Percentiles rank a stretch among this genome's conserved stretches.
These are phyloP conservation scores for Ceratocystis eucalypticola DNA, from an alignment of 2,329 filamentous ascomycete species.

Conservation along the genomic window DNA sequence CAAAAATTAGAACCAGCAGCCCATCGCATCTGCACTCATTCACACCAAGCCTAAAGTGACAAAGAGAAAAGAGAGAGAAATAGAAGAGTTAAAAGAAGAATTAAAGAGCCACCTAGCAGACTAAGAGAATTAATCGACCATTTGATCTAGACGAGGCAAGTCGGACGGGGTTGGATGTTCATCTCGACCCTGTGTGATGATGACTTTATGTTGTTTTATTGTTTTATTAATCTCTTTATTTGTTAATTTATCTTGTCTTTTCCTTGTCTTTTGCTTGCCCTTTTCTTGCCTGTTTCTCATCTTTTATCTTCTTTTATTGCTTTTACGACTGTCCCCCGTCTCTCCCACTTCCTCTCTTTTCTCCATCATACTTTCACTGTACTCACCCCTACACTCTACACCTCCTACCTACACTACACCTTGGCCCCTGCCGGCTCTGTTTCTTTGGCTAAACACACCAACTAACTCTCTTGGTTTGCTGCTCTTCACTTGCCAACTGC, in stretches of 20 bases:
- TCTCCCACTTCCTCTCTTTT: not conserved
- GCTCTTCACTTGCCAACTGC: not conserved
- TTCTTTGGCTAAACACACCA: not conserved
- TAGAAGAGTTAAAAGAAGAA: not conserved
- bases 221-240: too few relatives aligned
- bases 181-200: not conserved
- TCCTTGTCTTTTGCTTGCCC: too few relatives aligned
- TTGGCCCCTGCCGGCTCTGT: not conserved
- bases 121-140: not conserved
- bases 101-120: not conserved
- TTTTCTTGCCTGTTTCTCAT: too few relatives aligned
- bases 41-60: not conserved
- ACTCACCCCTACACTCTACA: not conserved
- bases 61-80: conserved; percentile 3
- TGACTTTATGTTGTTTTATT: too few relatives aligned
- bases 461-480: not conserved
- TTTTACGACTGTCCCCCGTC: not conserved
- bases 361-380: not conserved
- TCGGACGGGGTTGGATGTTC: not conserved
- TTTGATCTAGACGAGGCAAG: not conserved
- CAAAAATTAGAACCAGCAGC: not conserved
- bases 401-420: not conserved
- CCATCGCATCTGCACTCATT: not conserved
- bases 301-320: too few relatives aligned
- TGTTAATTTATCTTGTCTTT: too few relatives aligned